Percentiles rank a stretch among this genome's conserved stretches.
Evolutionary conservation across 306 rosid species (phyloP).

Genomic region (Dryas drummondii): DNA sequence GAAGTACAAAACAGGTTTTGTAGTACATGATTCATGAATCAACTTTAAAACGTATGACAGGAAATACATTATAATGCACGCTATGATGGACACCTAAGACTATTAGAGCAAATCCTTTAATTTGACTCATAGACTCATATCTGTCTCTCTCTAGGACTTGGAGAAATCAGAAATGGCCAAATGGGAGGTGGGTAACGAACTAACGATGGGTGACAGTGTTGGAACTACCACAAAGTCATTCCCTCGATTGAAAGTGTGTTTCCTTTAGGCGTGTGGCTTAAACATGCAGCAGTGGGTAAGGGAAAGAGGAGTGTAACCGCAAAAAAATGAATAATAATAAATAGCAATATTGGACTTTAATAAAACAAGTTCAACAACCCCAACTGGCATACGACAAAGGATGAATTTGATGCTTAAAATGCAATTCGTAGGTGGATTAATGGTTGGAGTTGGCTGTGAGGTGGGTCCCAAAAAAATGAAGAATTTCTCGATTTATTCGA

Average conservation of each 20-base stretch:
- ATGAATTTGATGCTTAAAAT: not conserved
- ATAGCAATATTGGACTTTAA: not conserved
- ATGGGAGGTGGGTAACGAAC: slow-evolving; percentile 9
- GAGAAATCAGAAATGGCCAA: not conserved
- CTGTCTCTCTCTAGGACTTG: not conserved
- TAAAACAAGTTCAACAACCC: not conserved
- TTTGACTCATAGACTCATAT: too few species aligned
- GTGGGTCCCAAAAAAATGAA: too few species aligned
- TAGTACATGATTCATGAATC: slow-evolving; percentile 11
- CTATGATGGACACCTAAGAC: not conserved
- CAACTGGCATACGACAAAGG: not conserved
- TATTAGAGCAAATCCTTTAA: not conserved
- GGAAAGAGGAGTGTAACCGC: not conserved
- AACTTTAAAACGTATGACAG: not conserved
- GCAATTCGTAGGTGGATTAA: too few species aligned
- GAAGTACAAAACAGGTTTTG: slow-evolving; percentile 10
- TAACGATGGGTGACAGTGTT: not conserved
- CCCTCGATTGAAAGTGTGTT: not conserved
- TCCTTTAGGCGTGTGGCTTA: slow-evolving; percentile 3
- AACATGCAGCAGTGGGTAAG: not conserved
- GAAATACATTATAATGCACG: not conserved
- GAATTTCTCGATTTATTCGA: too few species aligned
- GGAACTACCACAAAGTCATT: not conserved
- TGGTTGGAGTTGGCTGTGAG: too few species aligned
- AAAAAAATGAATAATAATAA: not conserved